Base-by-base conservation (phyloP, 352 stramenopile species). In the Phytophthora cryptogea region DNA sequence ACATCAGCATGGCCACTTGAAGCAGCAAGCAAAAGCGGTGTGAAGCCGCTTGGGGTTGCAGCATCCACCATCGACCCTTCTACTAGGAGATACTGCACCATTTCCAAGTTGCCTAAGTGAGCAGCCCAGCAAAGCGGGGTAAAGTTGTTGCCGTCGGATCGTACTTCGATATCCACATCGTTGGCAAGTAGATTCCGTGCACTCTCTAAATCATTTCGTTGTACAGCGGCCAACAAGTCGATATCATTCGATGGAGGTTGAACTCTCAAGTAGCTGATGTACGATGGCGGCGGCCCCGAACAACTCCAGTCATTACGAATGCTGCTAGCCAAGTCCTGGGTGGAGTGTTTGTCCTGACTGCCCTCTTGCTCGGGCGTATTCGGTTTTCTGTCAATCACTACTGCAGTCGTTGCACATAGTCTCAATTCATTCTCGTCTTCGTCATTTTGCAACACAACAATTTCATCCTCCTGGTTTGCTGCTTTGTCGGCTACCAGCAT, bases 11-110 rank as follows among this genome's bases (percentile, higher is more conserved):
- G 59, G 1, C 51, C 66, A 4, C 46, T 51, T 13, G 33, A 56
- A n/a, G 66, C 45, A 44, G 66, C 66, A 8, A 59, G 40, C 41
- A 74, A 40, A n/a, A 74, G 62, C 17, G 66, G 60, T 33, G 66
- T 70, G 41, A 63, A 67, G 27, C 54, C 59, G n/a, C 27, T 60
- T 8, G 49, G 44, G 30, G 58, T 63, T 17, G 20, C 26, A 27
- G 54, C 41, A 14, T 70, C 47, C n/a, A 67, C 39, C 17, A 61
- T 28, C 5, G 54, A 46, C 10, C 51, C 50, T 54, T 53, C 40
- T 14, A 60, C 46, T 3, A 74, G 6, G 4, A 74, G 31, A 17
- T 28, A 56, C 32, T 43, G 44, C n/a, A 62, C 44, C 51, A 67
- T 39, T 40, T 57, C 59, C 44, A 67, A 30, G 32, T 62, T 67